Percentiles rank a stretch among this genome's conserved stretches.
These are phyloP conservation scores for Hypericum androsaemum DNA, from an alignment of 345 rosid genomes.

Conservation along the genomic window DNA sequence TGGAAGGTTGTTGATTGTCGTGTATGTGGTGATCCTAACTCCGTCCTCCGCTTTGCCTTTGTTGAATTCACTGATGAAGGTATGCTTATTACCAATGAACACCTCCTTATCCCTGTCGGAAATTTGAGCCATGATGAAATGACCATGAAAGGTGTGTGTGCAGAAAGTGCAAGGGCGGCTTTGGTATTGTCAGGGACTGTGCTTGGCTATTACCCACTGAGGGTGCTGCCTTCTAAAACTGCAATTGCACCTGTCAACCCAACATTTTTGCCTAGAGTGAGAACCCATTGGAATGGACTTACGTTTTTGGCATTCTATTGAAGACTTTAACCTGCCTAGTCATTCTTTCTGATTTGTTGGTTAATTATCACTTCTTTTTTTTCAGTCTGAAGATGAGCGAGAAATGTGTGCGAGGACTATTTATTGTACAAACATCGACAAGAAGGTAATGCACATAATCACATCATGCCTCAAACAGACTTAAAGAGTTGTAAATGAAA, in stretches of 20 bases:
- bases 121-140: constrained; percentile 4
- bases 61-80: constrained; percentile 86
- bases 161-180: constrained; percentile 73
- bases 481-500: too few species aligned
- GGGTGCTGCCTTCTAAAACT: constrained; percentile 88
- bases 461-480: too few species aligned
- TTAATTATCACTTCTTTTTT: constrained; percentile 7
- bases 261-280: constrained; percentile 81
- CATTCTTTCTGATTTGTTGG: background rate
- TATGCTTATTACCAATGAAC: constrained; percentile 17
- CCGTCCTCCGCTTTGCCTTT: constrained; percentile 91
- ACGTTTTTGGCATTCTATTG: constrained; percentile 1
- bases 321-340: constrained; percentile 4
- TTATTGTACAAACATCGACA: constrained; percentile 88
- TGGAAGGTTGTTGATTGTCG: constrained; percentile 90
- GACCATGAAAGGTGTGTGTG: constrained; percentile 14
- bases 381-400: constrained; percentile 93
- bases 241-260: constrained; percentile 98
- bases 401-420: constrained; percentile 89
- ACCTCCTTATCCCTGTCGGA: background rate
- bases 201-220: constrained; percentile 80
- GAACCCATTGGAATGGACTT: constrained; percentile 5
- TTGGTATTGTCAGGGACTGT: constrained; percentile 71
- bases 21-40: constrained; percentile 88
- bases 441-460: constrained; percentile 34